A percentile compares a stretch with the other conserved stretches of the same genome.
phyloP scores from a whole-genome alignment of 805 yeast genomes.

The Nakazawaea ambrosiae region DNA sequence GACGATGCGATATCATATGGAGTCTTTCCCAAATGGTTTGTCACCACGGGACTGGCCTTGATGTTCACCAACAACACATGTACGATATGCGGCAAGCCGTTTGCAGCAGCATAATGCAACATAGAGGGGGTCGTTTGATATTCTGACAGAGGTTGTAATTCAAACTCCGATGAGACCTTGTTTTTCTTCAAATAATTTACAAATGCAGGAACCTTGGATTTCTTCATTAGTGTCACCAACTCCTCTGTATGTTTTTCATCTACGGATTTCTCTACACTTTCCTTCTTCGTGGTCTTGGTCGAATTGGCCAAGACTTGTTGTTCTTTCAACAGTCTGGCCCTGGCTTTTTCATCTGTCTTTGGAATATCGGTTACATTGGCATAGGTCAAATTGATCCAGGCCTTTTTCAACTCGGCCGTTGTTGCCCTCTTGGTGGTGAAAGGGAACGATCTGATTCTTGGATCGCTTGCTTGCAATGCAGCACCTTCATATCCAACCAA shows the following conservation, averaged over 20 bases:
- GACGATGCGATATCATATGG: constrained; percentile 61
- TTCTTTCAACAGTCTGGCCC: constrained; percentile 23
- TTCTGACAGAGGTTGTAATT: constrained; percentile 46
- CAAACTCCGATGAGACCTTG: constrained; percentile 44
- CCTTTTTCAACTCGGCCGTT: constrained; percentile 65
- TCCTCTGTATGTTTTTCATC: constrained; percentile 52
- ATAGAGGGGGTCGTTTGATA: constrained; percentile 60
- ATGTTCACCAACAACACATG: constrained; percentile 51
- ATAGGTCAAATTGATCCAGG: constrained; percentile 76
- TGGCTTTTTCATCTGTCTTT: constrained; percentile 25
- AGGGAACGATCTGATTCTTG: constrained; percentile 66
- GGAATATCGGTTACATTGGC: constrained; percentile 52
- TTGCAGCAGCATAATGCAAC: constrained; percentile 69
- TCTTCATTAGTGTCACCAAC: constrained; percentile 51
- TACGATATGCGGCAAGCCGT: constrained; percentile 63
- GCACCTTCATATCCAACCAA: constrained; percentile 63
- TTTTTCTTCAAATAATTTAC: constrained; percentile 54
- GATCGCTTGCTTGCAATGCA: constrained; percentile 44
- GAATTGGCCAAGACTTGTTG: constrained; percentile 22
- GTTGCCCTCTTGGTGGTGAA: constrained; percentile 90
- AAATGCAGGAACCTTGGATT: constrained; percentile 72
- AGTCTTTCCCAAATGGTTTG: constrained; percentile 49
- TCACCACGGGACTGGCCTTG: constrained; percentile 62
- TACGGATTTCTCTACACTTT: constrained; percentile 17
- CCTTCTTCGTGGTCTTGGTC: constrained; percentile 15